Evolutionary conservation across 345 rosid species (phyloP), one percentile per base, ranked within the genome.

Genomic region (Barbarea vulgaris): DNA sequence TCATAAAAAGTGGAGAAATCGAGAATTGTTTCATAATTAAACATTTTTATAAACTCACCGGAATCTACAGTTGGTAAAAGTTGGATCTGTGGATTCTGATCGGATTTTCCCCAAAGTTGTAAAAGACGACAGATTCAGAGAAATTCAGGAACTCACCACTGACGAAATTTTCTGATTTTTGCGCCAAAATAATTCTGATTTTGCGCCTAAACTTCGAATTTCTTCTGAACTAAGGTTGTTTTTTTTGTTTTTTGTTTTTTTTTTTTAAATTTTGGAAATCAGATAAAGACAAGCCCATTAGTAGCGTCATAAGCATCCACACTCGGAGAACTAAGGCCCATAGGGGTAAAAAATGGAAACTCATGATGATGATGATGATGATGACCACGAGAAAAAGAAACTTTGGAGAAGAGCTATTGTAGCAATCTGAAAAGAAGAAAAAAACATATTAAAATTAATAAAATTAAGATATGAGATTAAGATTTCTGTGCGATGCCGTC

Each of bases 171-270:
- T 44, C 78, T 56, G 59, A 50, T 7, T 36, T 34, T 48, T 57
- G 71, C 77, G 72, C 77, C 58, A 64, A 73, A 73, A 34, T 48
- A 36, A 56, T 22, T 33, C 50, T 21, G 14, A 4, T 30, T 27
- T 30, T 30, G 18, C 18, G 48, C 48, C 48, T 14, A 42, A 15
- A 44, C 2, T 44, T 17, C 13, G 7, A 28, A 27, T 27, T 27
- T 27, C 2, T 27, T 4, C n/a, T n/a, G n/a, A 27, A 27, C 30
- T 27, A 27, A 2, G 30, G 30, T 3, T 28, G 3, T 28, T 28
- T 2, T 1, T 28, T 6, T 28, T 28, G 3, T 28, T 2, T 1
- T 28, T 6, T n/a, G n/a, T n/a, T n/a, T n/a, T n/a, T 28, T 28
- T 28, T 28, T 2, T 1, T 28, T 6, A 31, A 2, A 30, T 30